A percentile compares a stretch with the other conserved stretches of the same genome.
phyloP scores from a whole-genome alignment of 495 filamentous ascomycete genomes.

The Talaromyces ruber region DNA sequence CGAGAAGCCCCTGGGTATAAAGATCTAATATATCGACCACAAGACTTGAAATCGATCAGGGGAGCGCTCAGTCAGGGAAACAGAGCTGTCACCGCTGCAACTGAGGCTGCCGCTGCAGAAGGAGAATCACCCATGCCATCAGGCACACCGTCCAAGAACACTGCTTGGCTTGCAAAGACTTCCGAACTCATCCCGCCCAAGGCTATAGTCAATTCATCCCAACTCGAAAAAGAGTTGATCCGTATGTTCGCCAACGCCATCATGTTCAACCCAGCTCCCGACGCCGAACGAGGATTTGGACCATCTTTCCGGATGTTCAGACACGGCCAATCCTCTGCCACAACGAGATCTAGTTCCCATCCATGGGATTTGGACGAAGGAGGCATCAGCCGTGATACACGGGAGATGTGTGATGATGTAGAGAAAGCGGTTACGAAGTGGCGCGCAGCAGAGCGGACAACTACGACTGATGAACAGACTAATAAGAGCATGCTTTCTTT shows the following conservation, averaged over 20 bases:
- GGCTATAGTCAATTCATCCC: constrained; percentile 87
- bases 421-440: constrained; percentile 51
- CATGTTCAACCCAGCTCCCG: constrained; percentile 85
- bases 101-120: constrained; percentile 40
- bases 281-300: constrained; percentile 53
- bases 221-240: constrained; percentile 91
- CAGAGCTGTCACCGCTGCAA: constrained; percentile 58
- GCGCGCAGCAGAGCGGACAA: constrained; percentile 46
- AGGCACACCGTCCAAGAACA: constrained; percentile 28
- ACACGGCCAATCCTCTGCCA: constrained; percentile 22
- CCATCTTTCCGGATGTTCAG: constrained; percentile 44
- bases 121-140: constrained; percentile 29
- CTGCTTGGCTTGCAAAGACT: constrained; percentile 50
- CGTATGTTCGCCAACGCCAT: constrained; percentile 96
- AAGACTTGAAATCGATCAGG: constrained; percentile 82
- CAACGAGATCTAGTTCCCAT: constrained; percentile 37
- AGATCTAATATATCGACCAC: constrained; percentile 75
- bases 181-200: constrained; percentile 76
- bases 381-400: constrained; percentile 70
- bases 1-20: constrained; percentile 81
- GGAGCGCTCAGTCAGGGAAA: constrained; percentile 70
- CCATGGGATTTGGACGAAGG: constrained; percentile 58
- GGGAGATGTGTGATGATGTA: constrained; percentile 75
- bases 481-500: constrained; percentile 31
- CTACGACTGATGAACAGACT: constrained; percentile 30